phyloP scores from a whole-genome alignment of 257 asterid genomes.

The Eustoma russellianum region DNA sequence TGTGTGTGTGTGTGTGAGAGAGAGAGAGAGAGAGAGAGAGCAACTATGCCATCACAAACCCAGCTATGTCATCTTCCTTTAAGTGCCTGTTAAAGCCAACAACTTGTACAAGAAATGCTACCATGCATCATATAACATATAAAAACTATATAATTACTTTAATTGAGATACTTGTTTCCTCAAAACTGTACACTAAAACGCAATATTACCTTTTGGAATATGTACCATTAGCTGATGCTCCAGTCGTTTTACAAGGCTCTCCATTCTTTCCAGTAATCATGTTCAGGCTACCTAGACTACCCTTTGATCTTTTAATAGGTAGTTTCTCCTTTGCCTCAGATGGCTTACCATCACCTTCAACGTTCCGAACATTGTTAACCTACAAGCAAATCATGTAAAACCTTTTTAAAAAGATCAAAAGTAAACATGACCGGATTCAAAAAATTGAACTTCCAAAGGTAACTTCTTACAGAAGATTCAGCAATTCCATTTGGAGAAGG shows the following conservation, averaged over 20 bases:
- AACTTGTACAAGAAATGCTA: no score
- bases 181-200: not conserved
- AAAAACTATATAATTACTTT: no score
- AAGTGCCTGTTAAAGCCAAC: no score
- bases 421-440: no score
- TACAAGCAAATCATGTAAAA: constrained; percentile 12
- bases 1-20: no score
- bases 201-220: constrained; percentile 60
- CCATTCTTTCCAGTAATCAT: constrained; percentile 69
- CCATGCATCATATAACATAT: no score
- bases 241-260: constrained; percentile 53
- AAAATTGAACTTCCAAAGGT: not conserved
- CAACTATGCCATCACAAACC: no score
- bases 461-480: constrained; percentile 64
- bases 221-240: constrained; percentile 64
- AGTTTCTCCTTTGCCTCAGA: constrained; percentile 77
- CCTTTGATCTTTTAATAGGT: constrained; percentile 90
- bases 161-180: no score
- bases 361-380: constrained; percentile 53
- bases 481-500: constrained; percentile 83
- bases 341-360: constrained; percentile 67
- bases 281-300: constrained; percentile 79
- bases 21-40: no score
- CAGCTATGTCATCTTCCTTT: no score
- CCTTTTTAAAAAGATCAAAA: not conserved